Conservation (phyloP, 768 basidiomycete species). For the Termitomyces sp. region DNA sequence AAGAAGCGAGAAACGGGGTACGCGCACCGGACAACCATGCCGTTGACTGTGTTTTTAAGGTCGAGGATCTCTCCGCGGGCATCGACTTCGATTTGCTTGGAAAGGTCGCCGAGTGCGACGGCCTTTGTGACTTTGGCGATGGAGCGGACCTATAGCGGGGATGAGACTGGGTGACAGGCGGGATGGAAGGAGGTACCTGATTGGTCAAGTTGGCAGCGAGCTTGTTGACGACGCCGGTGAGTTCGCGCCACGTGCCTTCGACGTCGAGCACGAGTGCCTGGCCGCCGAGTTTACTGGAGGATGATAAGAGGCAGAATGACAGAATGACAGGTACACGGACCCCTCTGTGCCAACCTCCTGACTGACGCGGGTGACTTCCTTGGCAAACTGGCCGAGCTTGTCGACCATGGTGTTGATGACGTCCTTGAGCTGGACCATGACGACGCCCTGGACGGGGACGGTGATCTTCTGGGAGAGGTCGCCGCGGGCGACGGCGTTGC, state of each 20-base stretch:
- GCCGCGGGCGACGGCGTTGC: constrained; percentile 73
- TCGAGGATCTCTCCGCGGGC: constrained; percentile 87
- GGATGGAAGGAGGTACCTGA: constrained; percentile 31
- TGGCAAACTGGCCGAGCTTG: constrained; percentile 80
- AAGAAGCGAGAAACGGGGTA: constrained; percentile 18
- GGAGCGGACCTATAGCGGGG: constrained; percentile 52
- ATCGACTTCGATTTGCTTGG: constrained; percentile 89
- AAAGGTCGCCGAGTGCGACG: constrained; percentile 85
- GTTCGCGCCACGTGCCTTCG: constrained; percentile 85
- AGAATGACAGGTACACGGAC: constrained; percentile 22
- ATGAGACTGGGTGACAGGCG: neutral
- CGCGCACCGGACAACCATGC: constrained; percentile 44
- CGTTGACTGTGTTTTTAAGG: constrained; percentile 61
- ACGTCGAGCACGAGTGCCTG: constrained; percentile 85
- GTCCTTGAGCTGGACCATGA: constrained; percentile 79
- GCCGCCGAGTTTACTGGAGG: constrained; percentile 71
- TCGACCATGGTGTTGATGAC: constrained; percentile 68
- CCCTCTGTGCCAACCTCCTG: constrained; percentile 84
- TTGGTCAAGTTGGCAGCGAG: constrained; percentile 74
- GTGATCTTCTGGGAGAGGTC: constrained; percentile 77
- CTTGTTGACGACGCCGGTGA: constrained; percentile 81
- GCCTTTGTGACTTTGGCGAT: constrained; percentile 93
- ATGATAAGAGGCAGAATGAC: neutral
- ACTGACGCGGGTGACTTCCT: constrained; percentile 82
- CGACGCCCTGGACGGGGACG: constrained; percentile 70